Base-by-base conservation (phyloP, 306 rosid genomes). In the Trichosanthes truncata region DNA sequence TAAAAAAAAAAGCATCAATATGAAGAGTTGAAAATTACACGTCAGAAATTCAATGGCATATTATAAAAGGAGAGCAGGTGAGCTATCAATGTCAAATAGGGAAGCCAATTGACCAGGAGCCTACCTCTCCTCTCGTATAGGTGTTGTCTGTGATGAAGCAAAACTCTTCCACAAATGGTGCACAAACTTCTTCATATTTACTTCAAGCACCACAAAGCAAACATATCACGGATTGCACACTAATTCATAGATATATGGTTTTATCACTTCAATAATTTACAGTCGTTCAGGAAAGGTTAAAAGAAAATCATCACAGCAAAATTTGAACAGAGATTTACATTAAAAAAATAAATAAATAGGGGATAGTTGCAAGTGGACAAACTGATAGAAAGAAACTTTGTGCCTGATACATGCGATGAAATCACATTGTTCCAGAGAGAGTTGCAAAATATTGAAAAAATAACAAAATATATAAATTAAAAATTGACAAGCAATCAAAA, bases 101-200 rank as follows among this genome's bases (percentile, higher is more conserved):
- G 65, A 79, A 61, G 40, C 76, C 31, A 35, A 81, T 56, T 65
- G 83, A 77, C 56, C 81, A 81, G 68, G 53, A 75, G 25, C 31
- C 26, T 87, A 90, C 98, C 98, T 94, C 92, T 77, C 35, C 87
- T 90, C 87, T 89, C 21, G 84, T 72, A 89, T 90, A 94, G 74
- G 97, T 88, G 83, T 82, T 86, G 83, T 94, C 97, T 11, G 98
- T 94, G 84, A 94, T 90, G 88, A 83, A 40, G 85, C 96, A 92
- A 82, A 94, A 90, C 31, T 94, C 97, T 82, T 92, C 94, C 59
- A 88, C 89, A 78, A 79, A 85, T 31, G 96, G 97, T 76, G 98
- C 94, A 85, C 87, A 74, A 17, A 89, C 88, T 90, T 94, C 98
- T 90, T 94, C 96, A 74, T 94, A 94, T 81, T 94, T 94, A 57